Base-by-base conservation (phyloP, 495 filamentous ascomycete genomes). In the Lophiostoma macrostomum region DNA sequence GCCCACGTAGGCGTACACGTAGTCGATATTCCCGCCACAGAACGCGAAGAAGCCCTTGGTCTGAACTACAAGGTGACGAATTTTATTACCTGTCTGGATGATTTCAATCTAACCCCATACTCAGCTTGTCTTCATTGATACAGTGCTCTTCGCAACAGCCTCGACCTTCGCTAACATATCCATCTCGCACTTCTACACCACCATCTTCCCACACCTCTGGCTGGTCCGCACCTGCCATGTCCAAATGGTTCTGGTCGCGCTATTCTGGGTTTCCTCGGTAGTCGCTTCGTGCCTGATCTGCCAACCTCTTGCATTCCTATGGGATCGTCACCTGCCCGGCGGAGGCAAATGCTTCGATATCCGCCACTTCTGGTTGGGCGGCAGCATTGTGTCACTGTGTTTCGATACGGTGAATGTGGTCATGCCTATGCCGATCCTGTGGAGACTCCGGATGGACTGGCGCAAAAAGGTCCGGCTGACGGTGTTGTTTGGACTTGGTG, bases 171-270 rank as follows among this genome's bases (percentile, higher is more conserved):
- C 29, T 11, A 47, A 47, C n/a, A 24, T 47, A 13, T 34, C 28
- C 3, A 47, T 47, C 25, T 34, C 43, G 13, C 43, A 47, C 20
- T 35, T 47, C 43, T 47, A 47, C 30, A 47, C 35, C 18, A 18
- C 4, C 5, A 27, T 47, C 16, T 47, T 47, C 29, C 43, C 43
- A 3, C 28, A 47, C 8, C 20, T 3, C 3, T 22, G 25, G 20
- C 18, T 47, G 14, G 2, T 11, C 5, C 14, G 18, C 7, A 35
- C 27, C 30, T 47, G 43, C 23, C 6, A 16, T 12, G 5, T 22
- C 11, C 43, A 34, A 32, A 22, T 47, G 4, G 14, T 34, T 2
- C n/a, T 35, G 29, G 16, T 34, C 2, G 10, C 24, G 19, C 4
- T 47, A 3, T 8, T 11, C 5, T 34, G 43, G 25, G 18, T 35